These are phyloP conservation scores for Suhomyces prunicola DNA, from an alignment of 805 yeast genomes.

Conservation along the genomic window DNA sequence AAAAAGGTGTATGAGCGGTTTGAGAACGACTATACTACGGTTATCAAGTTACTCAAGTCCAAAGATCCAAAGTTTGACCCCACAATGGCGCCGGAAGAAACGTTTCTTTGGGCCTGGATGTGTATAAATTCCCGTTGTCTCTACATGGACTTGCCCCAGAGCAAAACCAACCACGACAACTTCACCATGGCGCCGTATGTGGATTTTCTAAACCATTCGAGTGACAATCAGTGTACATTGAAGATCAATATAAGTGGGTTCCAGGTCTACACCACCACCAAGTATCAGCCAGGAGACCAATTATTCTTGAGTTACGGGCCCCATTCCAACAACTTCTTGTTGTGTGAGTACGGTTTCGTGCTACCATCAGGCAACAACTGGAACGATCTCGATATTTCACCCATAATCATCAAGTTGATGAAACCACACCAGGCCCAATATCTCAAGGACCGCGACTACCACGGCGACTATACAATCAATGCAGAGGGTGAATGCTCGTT, in stretches of 20 bases:
- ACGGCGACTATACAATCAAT: conserved; percentile 70
- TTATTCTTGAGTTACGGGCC: conserved; percentile 80
- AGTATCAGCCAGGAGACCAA: conserved; percentile 47
- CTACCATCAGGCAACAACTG: conserved; percentile 51
- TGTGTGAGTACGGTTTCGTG: conserved; percentile 86
- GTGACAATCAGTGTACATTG: conserved; percentile 52
- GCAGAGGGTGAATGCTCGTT: conserved; percentile 55
- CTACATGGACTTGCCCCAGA: conserved; percentile 64
- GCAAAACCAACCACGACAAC: conserved; percentile 53
- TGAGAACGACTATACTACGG: conserved; percentile 41
- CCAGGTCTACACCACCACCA: conserved; percentile 39
- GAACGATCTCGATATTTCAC: conserved; percentile 67
- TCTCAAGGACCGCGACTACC: conserved; percentile 54
- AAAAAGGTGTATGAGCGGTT: conserved; percentile 43
- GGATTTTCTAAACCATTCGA: conserved; percentile 79
- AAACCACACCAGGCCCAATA: conserved; percentile 38
- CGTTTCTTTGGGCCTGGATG: conserved; percentile 72
- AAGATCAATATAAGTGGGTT: conserved; percentile 48
- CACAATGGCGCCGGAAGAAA: conserved; percentile 7
- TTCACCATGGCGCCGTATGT: conserved; percentile 90
- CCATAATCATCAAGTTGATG: conserved; percentile 35
- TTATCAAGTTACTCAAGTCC: conserved; percentile 23
- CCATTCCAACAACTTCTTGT: conserved; percentile 76
- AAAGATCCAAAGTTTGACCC: conserved; percentile 9
- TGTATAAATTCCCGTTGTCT: conserved; percentile 90